phyloP scores from a whole-genome alignment of 768 basidiomycete genomes.

The Psilocybe cubensis region DNA sequence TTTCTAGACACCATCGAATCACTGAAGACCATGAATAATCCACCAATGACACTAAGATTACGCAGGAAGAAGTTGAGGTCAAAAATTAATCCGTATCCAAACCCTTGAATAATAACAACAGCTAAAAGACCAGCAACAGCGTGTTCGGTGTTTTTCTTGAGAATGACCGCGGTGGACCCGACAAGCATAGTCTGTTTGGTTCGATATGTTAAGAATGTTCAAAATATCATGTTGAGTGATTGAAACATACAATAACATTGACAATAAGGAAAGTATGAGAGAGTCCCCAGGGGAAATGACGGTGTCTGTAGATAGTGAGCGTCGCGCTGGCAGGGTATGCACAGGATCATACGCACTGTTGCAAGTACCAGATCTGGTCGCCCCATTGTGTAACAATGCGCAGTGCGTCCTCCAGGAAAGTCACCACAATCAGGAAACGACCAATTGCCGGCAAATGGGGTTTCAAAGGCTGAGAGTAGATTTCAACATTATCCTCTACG shows the following conservation, averaged over 20 bases:
- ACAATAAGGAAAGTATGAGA: constrained; percentile 91
- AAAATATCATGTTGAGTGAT: not conserved
- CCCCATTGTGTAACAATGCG: constrained; percentile 93
- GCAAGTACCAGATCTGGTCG: constrained; percentile 98
- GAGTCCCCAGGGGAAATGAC: constrained; percentile 94
- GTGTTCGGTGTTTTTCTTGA: constrained; percentile 85
- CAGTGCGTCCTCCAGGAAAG: constrained; percentile 96
- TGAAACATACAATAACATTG: constrained; percentile 82
- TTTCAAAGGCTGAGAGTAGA: constrained; percentile 89
- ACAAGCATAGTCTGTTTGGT: constrained; percentile 78
- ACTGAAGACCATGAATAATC: constrained; percentile 98
- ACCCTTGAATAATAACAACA: constrained; percentile 94
- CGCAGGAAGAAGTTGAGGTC: constrained; percentile 99
- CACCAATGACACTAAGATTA: constrained; percentile 96
- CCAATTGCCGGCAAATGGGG: constrained; percentile 95
- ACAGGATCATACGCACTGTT: constrained; percentile 63
- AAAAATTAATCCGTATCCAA: constrained; percentile 99
- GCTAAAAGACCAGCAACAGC: constrained; percentile 87
- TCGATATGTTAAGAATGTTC: not conserved
- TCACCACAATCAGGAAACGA: constrained; percentile 96
- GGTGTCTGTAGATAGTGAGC: constrained; percentile 61
- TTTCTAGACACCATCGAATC: constrained; percentile 91
- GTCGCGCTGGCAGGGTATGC: constrained; percentile 5
- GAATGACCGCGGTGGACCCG: constrained; percentile 84
- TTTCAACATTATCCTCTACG: constrained; percentile 92